Conservation (phyloP, 176 grass and related monocot species). For the Paspalum notatum region DNA sequence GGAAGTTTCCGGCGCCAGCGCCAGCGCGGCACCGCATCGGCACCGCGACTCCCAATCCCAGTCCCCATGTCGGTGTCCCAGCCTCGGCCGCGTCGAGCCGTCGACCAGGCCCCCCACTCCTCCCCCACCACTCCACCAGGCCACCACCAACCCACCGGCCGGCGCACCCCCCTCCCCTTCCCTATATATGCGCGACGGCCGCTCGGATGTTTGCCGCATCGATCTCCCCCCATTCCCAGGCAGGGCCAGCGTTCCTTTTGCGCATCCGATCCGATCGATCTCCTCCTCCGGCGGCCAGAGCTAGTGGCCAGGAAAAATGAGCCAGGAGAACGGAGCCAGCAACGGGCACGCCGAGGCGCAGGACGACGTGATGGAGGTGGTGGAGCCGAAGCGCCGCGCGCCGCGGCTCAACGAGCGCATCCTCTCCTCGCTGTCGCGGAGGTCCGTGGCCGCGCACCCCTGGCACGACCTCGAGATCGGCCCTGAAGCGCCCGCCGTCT, state of each 20-base stretch:
- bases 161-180: too few species aligned
- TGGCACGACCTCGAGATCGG: constrained; percentile 99
- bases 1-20: constrained; percentile 1
- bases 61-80: not conserved
- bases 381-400: not conserved
- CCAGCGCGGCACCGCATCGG: constrained; percentile 31
- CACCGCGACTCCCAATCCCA: not conserved
- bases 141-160: not conserved
- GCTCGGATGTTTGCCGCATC: not conserved
- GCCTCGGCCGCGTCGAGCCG: not conserved
- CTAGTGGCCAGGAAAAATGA: not conserved
- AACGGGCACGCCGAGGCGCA: constrained; percentile 12
- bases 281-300: not conserved
- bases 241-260: too few species aligned
- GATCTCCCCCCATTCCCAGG: not conserved
- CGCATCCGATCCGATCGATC: not conserved
- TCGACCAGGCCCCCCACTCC: not conserved
- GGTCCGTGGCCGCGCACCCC: constrained; percentile 95
- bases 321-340: constrained; percentile 25
- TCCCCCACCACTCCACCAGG: not conserved
- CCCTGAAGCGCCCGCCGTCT: constrained; percentile 69
- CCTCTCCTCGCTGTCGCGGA: constrained; percentile 76
- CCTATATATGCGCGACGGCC: constrained; percentile 13
- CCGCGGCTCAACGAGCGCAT: constrained; percentile 90
- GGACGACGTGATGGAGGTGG: constrained; percentile 24